Evolutionary conservation across 306 rosid genomes (phyloP).

Genomic region (Sicyos edulis): DNA sequence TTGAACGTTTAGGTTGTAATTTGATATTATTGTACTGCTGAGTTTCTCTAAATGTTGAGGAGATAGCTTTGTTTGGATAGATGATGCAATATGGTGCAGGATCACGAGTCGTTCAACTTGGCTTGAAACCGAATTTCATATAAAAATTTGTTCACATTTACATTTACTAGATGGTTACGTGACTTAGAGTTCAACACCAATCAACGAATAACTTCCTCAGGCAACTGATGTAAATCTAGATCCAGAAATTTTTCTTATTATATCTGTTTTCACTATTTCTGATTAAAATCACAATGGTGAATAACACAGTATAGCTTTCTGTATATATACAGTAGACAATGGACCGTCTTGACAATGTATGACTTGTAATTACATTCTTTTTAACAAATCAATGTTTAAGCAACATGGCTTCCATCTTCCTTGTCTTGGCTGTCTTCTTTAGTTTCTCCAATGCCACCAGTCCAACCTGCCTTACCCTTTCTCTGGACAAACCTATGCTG

Average conservation of each 20-base stretch:
- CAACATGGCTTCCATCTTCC: conserved; percentile 79
- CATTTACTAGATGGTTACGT: neutral
- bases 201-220: neutral
- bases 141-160: conserved; percentile 1
- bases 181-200: neutral
- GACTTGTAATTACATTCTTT: conserved; percentile 13
- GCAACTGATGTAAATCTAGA: conserved; percentile 14
- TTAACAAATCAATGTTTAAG: conserved; percentile 41
- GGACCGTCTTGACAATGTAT: conserved; percentile 25
- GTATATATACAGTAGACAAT: conserved; percentile 47
- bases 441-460: conserved; percentile 95
- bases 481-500: conserved; percentile 98
- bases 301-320: conserved; percentile 36
- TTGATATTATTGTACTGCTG: too few species aligned
- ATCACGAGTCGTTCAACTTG: neutral
- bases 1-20: too few species aligned
- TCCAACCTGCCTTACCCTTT: conserved; percentile 95
- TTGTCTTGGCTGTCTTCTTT: conserved; percentile 75
- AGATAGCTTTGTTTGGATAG: too few species aligned
- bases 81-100: too few species aligned
- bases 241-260: conserved; percentile 20
- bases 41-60: too few species aligned
- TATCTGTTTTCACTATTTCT: conserved; percentile 10
- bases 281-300: conserved; percentile 32
- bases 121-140: neutral